Percentiles rank a stretch among this genome's conserved stretches.
Evolutionary conservation across 176 grass and related monocot species (phyloP).

Genomic region (Hordeum vulgare): MorexV3_pseudomolecules_assembly NC_058520.1:1741834-1742333

Average conservation of each 20-base stretch:
- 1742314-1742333: not conserved
- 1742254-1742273: not conserved
- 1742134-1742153: not conserved
- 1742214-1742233: too few species aligned
- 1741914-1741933: not conserved
- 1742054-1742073: not conserved
- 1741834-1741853: fast-evolving
- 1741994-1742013: not conserved
- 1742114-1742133: not conserved
- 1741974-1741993: not conserved
- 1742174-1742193: too few species aligned
- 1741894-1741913: slow-evolving; percentile 16
- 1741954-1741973: not conserved
- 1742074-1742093: not conserved
- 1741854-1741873: slow-evolving; percentile 10
- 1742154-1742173: too few species aligned
- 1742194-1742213: not conserved
- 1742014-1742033: not conserved
- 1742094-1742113: not conserved
- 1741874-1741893: not conserved
- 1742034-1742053: not conserved
- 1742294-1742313: too few species aligned
- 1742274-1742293: too few species aligned
- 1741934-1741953: slow-evolving; percentile 28
- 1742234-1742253: not conserved